Evolutionary conservation across 2,329 filamentous ascomycete species (phyloP), one percentile per base, ranked within the genome.

Genomic region (Aspergillus thermomutatus): DNA sequence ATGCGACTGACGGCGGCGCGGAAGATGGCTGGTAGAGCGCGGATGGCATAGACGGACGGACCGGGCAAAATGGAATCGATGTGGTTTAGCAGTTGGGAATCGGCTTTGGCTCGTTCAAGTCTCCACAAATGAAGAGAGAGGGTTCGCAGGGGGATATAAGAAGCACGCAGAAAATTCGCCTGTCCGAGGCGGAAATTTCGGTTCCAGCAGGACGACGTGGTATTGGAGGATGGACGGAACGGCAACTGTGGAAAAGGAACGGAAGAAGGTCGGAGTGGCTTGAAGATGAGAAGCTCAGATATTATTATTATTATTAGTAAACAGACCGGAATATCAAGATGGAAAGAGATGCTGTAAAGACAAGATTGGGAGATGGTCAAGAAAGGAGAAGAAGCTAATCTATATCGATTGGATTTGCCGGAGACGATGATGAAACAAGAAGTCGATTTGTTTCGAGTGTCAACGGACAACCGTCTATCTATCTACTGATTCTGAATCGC

Each of bases 301-400:
- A 46, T 46, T 46, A 26, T 26, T 34, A 34, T 34, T 11, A 34
- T 34, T 23, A 23, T 23, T 14, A 47, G 14, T 25, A 19, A 45
- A 41, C 49, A 48, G 37, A 45, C 26, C 26, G 37, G n/a, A 51
- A 51, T 50, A 25, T 50, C 21, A 45, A 34, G 50, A 55, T 14
- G 53, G 60, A 59, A 51, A 54, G 58, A 66, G 64, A 60, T 62
- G 66, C 61, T 50, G 51, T 46, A 37, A 52, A 45, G 48, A 25
- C 50, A 50, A 49, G 45, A 23, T 37, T 48, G 34, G 45, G 21
- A 25, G 50, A 14, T 31, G 51, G n/a, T 52, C 31, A 48, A 49
- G 28, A 52, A n/a, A 46, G 41, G 53, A 51, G 54, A 43, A 59
- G 50, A 48, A 50, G 53, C 31, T 47, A 46, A 45, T 14, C 14